These are phyloP conservation scores for Curvularia hawaiiensis DNA, from an alignment of 2,329 filamentous ascomycete species.

Conservation along the genomic window DNA sequence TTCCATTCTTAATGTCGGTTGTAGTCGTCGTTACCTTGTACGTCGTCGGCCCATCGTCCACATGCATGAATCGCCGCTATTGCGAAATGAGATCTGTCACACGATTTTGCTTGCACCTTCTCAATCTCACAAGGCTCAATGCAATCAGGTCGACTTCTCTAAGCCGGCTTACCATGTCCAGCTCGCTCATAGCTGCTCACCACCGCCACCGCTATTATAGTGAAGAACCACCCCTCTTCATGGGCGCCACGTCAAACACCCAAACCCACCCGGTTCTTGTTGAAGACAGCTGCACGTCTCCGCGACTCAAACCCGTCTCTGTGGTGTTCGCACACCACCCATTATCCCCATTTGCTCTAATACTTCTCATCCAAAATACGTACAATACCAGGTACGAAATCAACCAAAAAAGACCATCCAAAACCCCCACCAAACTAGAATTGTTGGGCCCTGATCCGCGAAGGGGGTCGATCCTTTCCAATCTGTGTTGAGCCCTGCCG, in stretches of 20 bases:
- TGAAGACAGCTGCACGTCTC: not conserved
- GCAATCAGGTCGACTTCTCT: not conserved
- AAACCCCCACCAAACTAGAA: not conserved
- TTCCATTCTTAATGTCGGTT: not conserved
- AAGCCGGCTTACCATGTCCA: not conserved
- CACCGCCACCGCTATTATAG: not conserved
- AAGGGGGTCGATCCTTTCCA: not conserved
- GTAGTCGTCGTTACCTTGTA: not conserved
- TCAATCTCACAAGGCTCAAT: not conserved
- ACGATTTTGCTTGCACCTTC: not conserved
- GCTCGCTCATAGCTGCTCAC: too few relatives aligned
- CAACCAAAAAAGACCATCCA: not conserved
- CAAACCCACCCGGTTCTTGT: not conserved
- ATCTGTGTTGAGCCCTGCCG: not conserved
- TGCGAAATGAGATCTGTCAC: conserved; percentile 1
- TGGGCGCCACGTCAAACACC: conserved; percentile 1
- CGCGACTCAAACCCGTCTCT: not conserved
- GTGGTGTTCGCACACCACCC: not conserved
- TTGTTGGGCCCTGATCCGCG: conserved; percentile 3
- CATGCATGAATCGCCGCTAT: not conserved
- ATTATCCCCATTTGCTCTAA: conserved; percentile 2
- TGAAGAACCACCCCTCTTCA: not conserved
- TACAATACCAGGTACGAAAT: not conserved
- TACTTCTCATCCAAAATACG: not conserved
- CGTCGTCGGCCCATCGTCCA: not conserved